These are phyloP conservation scores for Aegilops longissima DNA, from an alignment of 176 grass and related monocot genomes.

Conservation along the genomic window DNA sequence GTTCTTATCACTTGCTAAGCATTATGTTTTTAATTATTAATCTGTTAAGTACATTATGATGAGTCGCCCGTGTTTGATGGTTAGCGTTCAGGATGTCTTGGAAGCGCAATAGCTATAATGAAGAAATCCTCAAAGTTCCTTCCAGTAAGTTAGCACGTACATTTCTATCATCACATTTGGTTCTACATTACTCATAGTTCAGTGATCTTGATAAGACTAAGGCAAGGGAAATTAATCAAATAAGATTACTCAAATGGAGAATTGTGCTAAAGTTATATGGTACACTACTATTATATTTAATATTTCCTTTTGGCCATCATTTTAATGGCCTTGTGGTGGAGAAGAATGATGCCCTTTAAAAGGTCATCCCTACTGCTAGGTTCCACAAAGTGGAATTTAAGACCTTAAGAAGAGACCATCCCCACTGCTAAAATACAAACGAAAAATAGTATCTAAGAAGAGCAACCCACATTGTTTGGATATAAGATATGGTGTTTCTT, in stretches of 20 bases:
- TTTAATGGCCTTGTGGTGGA: not conserved
- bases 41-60: slow-evolving; percentile 3
- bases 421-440: not conserved
- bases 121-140: slow-evolving; percentile 22
- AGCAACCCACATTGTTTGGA: not conserved
- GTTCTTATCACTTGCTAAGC: slow-evolving; percentile 4
- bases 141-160: slow-evolving; percentile 4
- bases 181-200: not conserved
- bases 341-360: slow-evolving; percentile 2
- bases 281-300: not conserved
- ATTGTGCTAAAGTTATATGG: slow-evolving; percentile 9
- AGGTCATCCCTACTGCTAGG: not conserved
- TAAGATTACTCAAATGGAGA: not conserved
- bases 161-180: slow-evolving; percentile 4
- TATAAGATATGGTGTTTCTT: not conserved
- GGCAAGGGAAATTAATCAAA: not conserved
- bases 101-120: slow-evolving; percentile 22
- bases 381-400: not conserved
- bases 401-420: slow-evolving; percentile 2
- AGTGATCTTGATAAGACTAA: not conserved
- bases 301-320: slow-evolving; percentile 11
- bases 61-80: slow-evolving; percentile 3
- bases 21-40: not conserved
- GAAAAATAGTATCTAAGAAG: slow-evolving; percentile 7
- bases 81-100: slow-evolving; percentile 23